Evolutionary conservation across 371 early-diverging fungal species (phyloP), one percentile per base, ranked within the genome.

Genomic region (Lichtheimia ornata): DNA sequence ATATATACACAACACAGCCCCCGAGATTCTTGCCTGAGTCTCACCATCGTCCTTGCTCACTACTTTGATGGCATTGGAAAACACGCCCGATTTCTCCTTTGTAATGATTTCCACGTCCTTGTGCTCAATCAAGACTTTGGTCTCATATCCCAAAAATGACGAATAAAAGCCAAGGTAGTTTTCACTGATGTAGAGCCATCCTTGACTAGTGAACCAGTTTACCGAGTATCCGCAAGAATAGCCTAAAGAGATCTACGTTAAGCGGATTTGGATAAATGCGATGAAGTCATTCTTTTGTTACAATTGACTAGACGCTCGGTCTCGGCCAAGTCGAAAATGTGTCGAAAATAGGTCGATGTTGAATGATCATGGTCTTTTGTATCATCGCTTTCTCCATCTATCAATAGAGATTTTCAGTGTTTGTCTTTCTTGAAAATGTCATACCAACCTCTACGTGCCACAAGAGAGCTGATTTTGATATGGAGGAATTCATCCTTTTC

Each of bases 171-270:
- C 47, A 22, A 47, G 18, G 11, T 47, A 47, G 17, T 47, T 47
- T 47, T 47, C 47, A 47, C 47, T 47, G 7, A 47, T 47, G 9
- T 47, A 47, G 5, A 47, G 22, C 47, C 47, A 47, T 22, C 47
- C 47, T 47, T 13, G 47, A 17, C 47, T 47, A n/a, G 47, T 22
- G 47, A n/a, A 47, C 47, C 47, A 47, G 47, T 47, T 47, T 7
- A 22, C 22, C 18, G 47, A n/a, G 47, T 47, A 47, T n/a, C 47
- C 47, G 11, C 47, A 47, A 47, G 47, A 47, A 22, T 47, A 47
- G 22, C 11, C 47, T 47, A 47, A 47, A 45, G 17, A 17, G 18
- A 47, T n/a, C 35, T 35, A 35, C 35, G 9, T 35, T 6, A 35
- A 11, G 4, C 35, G 35, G 9, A 9, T 35, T 35, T 35, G 35